phyloP scores from a whole-genome alignment of 2,329 filamentous ascomycete species.

The Alternaria infectoria region DNA sequence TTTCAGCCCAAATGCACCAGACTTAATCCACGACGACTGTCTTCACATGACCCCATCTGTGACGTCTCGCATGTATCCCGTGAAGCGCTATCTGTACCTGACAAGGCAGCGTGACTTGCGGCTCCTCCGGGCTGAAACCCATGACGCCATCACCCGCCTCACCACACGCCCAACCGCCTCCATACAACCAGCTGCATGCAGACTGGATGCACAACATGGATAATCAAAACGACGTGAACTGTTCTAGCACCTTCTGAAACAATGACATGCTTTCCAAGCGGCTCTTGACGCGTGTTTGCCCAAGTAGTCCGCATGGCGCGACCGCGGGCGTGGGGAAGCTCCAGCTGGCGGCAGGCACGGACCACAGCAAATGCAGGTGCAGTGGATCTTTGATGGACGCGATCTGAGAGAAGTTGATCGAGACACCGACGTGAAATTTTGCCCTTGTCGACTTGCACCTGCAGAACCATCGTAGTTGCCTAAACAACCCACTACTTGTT shows the following conservation, averaged over 20 bases:
- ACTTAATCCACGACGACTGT: constrained; percentile 14
- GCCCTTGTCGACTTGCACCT: not conserved
- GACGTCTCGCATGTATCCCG: constrained; percentile 5
- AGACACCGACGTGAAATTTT: not conserved
- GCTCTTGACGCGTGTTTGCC: not conserved
- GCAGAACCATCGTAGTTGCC: not conserved
- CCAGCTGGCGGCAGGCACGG: constrained; percentile 18
- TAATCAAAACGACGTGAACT: not conserved
- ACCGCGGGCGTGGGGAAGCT: constrained; percentile 20
- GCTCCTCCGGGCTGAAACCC: constrained; percentile 34
- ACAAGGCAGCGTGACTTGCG: constrained; percentile 39
- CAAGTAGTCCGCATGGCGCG: not conserved
- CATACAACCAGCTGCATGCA: not conserved
- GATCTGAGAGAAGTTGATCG: constrained; percentile 22
- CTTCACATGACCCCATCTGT: not conserved
- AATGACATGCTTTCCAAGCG: not conserved
- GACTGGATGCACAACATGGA: not conserved
- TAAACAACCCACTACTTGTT: not conserved
- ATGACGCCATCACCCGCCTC: constrained; percentile 43
- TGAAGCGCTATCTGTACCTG: constrained; percentile 24
- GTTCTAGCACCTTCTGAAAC: not conserved
- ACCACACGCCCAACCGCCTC: constrained; percentile 8
- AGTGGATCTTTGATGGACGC: constrained; percentile 16
- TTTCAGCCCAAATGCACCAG: constrained; percentile 26
- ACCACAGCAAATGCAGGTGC: constrained; percentile 22